Evolutionary conservation across 768 basidiomycete species (phyloP).

Genomic region (Termitomyces sp.): DNA sequence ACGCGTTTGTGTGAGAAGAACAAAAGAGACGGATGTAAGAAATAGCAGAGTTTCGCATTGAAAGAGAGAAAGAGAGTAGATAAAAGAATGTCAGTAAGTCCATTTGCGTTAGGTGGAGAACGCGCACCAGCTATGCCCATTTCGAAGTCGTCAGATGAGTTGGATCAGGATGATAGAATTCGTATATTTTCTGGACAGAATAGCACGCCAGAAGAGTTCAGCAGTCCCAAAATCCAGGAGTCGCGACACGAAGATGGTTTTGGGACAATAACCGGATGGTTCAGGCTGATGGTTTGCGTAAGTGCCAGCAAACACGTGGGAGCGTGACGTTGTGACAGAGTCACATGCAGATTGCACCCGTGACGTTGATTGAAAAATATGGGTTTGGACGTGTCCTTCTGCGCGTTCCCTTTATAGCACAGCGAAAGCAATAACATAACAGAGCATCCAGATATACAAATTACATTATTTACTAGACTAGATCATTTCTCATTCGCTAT

Average conservation of each 20-base stretch:
- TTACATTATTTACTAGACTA: conserved; percentile 5
- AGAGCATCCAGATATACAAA: conserved; percentile 5
- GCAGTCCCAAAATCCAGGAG: neutral
- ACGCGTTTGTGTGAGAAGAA: neutral
- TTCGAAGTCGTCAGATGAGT: conserved; percentile 18
- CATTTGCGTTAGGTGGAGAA: conserved; percentile 5
- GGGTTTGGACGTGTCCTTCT: neutral
- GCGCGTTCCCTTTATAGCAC: neutral
- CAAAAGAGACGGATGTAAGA: neutral
- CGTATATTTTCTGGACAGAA: neutral
- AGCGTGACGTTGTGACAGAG: conserved; percentile 4
- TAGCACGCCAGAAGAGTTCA: neutral
- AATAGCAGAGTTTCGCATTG: neutral
- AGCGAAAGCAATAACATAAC: conserved; percentile 1
- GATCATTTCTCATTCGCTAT: conserved; percentile 58
- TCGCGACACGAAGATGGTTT: conserved; percentile 3
- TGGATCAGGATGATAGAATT: conserved; percentile 3
- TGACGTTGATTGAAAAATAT: too few relatives aligned
- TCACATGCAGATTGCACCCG: neutral
- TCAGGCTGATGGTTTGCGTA: conserved; percentile 11
- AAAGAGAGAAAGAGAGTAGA: conserved; percentile 2
- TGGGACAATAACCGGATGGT: conserved; percentile 6
- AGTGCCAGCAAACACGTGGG: conserved; percentile 11
- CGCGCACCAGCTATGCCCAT: conserved; percentile 40
- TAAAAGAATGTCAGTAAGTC: conserved; percentile 9